Base-by-base conservation (phyloP, 2,329 filamentous ascomycete species). In the Venturia asperata region DNA sequence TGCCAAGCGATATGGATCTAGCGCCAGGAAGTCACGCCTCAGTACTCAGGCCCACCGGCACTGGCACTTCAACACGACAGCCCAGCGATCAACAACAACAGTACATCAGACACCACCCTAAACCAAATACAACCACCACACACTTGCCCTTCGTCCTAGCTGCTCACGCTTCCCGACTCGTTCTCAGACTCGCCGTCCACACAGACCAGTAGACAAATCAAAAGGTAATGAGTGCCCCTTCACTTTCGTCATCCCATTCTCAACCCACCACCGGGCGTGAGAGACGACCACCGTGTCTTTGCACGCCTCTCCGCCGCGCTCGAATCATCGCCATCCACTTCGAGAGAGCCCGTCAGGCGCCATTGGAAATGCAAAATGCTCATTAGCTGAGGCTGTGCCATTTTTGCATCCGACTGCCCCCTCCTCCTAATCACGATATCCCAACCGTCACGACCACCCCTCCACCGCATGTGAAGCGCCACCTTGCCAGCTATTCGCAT, bases 191-290 rank as follows among this genome's bases (percentile, higher is more conserved):
- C 52, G 19, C 17, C 30, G 27, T 37, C 30, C 52, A 21, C 24
- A n/a, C 19, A 58, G 27, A 34, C 52, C 3, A 58, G n/a, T 9
- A 34, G 27, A 58, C 27, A 37, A 17, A n/a, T n/a, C 52, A 39
- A 58, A 58, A 58, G 52, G 52, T 58, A 58, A 37, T 30, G 30
- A 34, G 30, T 34, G 30, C 52, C 52, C 52, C 52, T 58, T 58
- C 52, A 58, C 52, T 58, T 58, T 58, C 52, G 52, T 58, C 52
- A 58, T 58, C 52, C 52, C 13, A 58, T 37, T 37, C 52, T 58
- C 52, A 58, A 58, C 30, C 60, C 37, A 47, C 60, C 24, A 62
- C 39, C 15, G 60, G 17, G 24, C 19, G 19, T 19, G 60, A n/a
- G 39, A 62, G 27, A 47, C 17, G 15, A 42, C 60, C 39, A 34